phyloP scores from a whole-genome alignment of 1,139 yeast species.

The Yamadazyma membranifaciens region DNA sequence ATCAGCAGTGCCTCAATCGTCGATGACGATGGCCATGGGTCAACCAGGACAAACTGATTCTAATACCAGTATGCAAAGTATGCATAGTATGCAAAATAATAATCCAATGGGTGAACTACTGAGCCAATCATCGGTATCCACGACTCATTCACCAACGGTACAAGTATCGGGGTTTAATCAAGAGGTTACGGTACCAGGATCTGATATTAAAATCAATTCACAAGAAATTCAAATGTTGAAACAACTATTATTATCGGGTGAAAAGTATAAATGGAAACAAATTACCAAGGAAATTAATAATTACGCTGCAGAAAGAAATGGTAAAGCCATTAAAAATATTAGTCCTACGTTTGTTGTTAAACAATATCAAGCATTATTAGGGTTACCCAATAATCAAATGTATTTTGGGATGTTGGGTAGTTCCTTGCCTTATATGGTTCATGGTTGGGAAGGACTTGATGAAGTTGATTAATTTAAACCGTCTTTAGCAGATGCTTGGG shows the following conservation, averaged over 20 bases:
- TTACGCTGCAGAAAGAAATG: slow-evolving; percentile 12
- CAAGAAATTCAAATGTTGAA: slow-evolving; percentile 40
- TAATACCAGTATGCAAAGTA: too few species aligned
- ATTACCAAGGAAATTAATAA: slow-evolving; percentile 43
- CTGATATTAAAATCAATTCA: slow-evolving; percentile 28
- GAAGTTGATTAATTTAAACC: slow-evolving; percentile 16
- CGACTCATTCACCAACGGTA: slow-evolving; percentile 2
- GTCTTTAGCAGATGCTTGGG: too few species aligned
- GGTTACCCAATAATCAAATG: slow-evolving; percentile 39
- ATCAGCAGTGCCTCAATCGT: background rate
- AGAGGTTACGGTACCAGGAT: slow-evolving; percentile 4
- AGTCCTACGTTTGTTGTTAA: slow-evolving; percentile 47
- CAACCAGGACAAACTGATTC: slow-evolving; percentile 1
- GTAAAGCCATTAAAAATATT: slow-evolving; percentile 29
- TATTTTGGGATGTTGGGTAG: slow-evolving; percentile 42
- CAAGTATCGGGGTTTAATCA: slow-evolving; percentile 1
- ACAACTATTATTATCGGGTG: slow-evolving; percentile 41
- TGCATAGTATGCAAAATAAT: too few species aligned
- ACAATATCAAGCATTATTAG: slow-evolving; percentile 41
- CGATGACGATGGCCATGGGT: background rate
- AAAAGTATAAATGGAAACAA: slow-evolving; percentile 48
- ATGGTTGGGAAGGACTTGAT: slow-evolving; percentile 41
- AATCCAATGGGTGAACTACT: background rate
- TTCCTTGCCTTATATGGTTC: slow-evolving; percentile 42
- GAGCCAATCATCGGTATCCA: background rate